Percentiles rank a stretch among this genome's conserved stretches.
These are phyloP conservation scores for Candida tibetensis DNA, from an alignment of 805 yeast species.

Conservation along the genomic window DNA sequence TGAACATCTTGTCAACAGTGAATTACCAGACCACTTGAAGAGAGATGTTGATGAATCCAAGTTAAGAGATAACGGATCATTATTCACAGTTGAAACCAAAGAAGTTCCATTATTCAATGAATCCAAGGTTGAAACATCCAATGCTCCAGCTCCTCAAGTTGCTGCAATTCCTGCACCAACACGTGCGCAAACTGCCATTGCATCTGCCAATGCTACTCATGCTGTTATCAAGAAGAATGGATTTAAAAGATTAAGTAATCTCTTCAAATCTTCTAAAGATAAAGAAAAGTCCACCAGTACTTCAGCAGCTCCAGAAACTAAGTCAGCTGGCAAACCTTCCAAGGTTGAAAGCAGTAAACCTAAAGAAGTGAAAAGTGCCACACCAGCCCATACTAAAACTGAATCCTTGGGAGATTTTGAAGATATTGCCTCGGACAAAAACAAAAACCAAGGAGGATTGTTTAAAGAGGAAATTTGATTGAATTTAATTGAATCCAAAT, in stretches of 20 bases:
- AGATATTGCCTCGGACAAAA: conserved; percentile 28
- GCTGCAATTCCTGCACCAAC: conserved; percentile 4
- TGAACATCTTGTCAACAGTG: conserved; percentile 46
- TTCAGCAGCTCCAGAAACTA: conserved; percentile 11
- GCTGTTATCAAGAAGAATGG: conserved; percentile 9
- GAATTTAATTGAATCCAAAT: neutral
- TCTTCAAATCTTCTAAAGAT: conserved; percentile 13
- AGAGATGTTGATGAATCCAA: conserved; percentile 32
- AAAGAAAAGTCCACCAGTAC: conserved; percentile 3
- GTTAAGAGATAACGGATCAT: conserved; percentile 37
- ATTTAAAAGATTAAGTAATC: conserved; percentile 19
- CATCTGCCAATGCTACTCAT: conserved; percentile 7
- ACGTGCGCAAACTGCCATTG: neutral
- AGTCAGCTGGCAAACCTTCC: conserved; percentile 7
- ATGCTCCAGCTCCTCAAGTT: conserved; percentile 1
- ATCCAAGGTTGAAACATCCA: conserved; percentile 7
- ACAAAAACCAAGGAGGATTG: conserved; percentile 33
- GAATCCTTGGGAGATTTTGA: conserved; percentile 19
- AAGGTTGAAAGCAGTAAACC: conserved; percentile 1
- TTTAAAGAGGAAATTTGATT: conserved; percentile 41
- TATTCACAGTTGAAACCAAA: conserved; percentile 31
- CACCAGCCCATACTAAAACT: conserved; percentile 4
- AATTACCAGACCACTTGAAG: conserved; percentile 53
- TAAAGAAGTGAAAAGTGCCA: too few relatives aligned
- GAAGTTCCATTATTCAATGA: conserved; percentile 11